phyloP scores from a whole-genome alignment of 2,329 filamentous ascomycete genomes.

The Penicillium frequentans region DNA sequence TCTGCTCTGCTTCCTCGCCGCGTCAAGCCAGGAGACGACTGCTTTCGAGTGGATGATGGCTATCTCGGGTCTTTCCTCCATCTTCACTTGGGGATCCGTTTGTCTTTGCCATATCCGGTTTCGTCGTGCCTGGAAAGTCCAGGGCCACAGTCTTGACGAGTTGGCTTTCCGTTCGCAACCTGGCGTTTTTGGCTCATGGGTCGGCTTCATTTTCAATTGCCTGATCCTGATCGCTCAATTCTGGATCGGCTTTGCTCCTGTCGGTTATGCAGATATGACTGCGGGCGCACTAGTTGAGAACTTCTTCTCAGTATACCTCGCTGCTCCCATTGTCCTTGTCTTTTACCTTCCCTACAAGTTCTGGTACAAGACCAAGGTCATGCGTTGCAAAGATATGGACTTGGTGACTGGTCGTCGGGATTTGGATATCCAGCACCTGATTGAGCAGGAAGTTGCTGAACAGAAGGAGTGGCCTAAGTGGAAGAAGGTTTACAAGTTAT shows the following conservation, averaged over 20 bases:
- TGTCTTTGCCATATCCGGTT: slow-evolving; percentile 92
- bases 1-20: slow-evolving; percentile 74
- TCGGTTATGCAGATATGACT: slow-evolving; percentile 55
- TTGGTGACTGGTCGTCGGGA: slow-evolving; percentile 81
- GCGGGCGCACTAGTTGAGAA: slow-evolving; percentile 53
- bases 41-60: slow-evolving; percentile 80
- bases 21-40: slow-evolving; percentile 57
- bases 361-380: slow-evolving; percentile 66
- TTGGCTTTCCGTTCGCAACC: slow-evolving; percentile 80
- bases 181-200: slow-evolving; percentile 75
- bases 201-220: slow-evolving; percentile 73
- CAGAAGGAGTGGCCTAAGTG: slow-evolving; percentile 68
- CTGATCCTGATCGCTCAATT: slow-evolving; percentile 81
- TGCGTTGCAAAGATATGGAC: slow-evolving; percentile 76
- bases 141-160: slow-evolving; percentile 70
- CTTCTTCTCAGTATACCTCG: slow-evolving; percentile 68
- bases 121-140: slow-evolving; percentile 71
- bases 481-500: slow-evolving; percentile 73
- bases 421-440: slow-evolving; percentile 74
- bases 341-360: slow-evolving; percentile 76
- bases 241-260: slow-evolving; percentile 80
- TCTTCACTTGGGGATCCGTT: slow-evolving; percentile 80
- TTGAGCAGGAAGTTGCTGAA: slow-evolving; percentile 79
- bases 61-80: slow-evolving; percentile 69
- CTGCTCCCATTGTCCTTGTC: slow-evolving; percentile 55